Conservation (phyloP, 2,329 filamentous ascomycete species). For the Scedosporium boydii region DNA sequence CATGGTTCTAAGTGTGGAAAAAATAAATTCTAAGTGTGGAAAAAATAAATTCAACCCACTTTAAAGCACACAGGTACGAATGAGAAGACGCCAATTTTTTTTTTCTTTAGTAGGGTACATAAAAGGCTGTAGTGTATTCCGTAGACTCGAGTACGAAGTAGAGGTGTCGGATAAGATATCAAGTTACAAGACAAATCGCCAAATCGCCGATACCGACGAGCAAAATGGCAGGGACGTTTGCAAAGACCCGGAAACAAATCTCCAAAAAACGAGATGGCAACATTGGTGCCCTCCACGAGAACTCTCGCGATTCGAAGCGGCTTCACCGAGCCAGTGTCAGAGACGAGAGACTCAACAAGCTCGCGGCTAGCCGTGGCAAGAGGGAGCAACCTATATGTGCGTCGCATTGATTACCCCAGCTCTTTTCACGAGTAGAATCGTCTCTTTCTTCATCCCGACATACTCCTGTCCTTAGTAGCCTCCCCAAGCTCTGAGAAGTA, state of each 20-base stretch:
- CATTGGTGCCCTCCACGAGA: slow-evolving; percentile 70
- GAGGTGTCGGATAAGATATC: background rate
- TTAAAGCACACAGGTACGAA: too few relatives aligned
- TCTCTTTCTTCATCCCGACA: slow-evolving; percentile 10
- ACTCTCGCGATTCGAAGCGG: slow-evolving; percentile 76
- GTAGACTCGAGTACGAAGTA: too few relatives aligned
- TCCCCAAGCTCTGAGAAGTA: too few relatives aligned
- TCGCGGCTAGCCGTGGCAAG: slow-evolving; percentile 60
- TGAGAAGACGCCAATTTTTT: too few relatives aligned
- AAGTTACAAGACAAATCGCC: background rate
- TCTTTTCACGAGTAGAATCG: background rate
- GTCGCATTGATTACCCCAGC: slow-evolving; percentile 16
- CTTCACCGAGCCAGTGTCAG: slow-evolving; percentile 70
- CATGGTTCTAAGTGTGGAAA: too few relatives aligned
- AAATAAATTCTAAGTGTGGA: too few relatives aligned
- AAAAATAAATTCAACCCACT: too few relatives aligned
- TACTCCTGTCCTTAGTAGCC: slow-evolving; percentile 3
- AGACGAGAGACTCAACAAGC: slow-evolving; percentile 71
- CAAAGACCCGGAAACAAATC: slow-evolving; percentile 84
- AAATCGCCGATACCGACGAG: background rate
- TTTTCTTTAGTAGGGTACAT: background rate
- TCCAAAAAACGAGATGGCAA: slow-evolving; percentile 73
- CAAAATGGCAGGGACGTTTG: slow-evolving; percentile 64
- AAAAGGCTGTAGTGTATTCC: background rate
- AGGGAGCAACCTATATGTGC: slow-evolving; percentile 65